Evolutionary conservation across 371 early-diverging fungal genomes (phyloP), one percentile per base, ranked within the genome.

Genomic region (Lichtheimia hyalospora): DNA sequence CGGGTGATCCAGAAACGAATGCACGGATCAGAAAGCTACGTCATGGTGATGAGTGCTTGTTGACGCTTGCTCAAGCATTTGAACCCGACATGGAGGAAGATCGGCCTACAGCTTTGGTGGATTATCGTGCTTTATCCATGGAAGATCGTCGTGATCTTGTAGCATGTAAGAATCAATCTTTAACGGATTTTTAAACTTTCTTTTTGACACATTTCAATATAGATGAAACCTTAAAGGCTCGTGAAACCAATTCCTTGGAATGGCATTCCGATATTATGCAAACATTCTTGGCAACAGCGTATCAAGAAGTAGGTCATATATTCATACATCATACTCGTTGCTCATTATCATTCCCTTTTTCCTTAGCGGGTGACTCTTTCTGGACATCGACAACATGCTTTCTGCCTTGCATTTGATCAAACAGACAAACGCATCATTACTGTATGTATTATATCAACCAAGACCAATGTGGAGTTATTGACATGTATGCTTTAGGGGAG

Each of bases 361-460:
- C 73, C 49, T n/a, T 69, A 84, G 79, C 74, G 86, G 16, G 88
- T 87, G 16, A 80, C 84, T 27, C 77, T 91, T 61, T 84, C 84
- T 54, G 94, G 94, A 1, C 94, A 94, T 70, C 77, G 88, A 34
- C 82, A 74, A 54, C 84, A 91, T 27, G 86, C 89, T 3, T 94
- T 82, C 66, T 91, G 89, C 62, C 74, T 87, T 8, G 75, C 83
- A 18, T 93, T 92, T 62, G 94, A 94, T 68, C 75, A 83, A 50
- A 87, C 91, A 0, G 84, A 89, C 27, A 68, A 74, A 46, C 78
- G 92, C 10, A 77, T 92, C 50, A 84, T 92, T 55, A 94, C 94
- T 1, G 89, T 77, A 44, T 43, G 44, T 41, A 25, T 40, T 57
- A 6, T 24, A 8, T 16, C 24, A 12, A 18, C 21, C 27, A 34